Conservation (phyloP, 75 land plant species). For the Pseudotsuga menziesii region DNA sequence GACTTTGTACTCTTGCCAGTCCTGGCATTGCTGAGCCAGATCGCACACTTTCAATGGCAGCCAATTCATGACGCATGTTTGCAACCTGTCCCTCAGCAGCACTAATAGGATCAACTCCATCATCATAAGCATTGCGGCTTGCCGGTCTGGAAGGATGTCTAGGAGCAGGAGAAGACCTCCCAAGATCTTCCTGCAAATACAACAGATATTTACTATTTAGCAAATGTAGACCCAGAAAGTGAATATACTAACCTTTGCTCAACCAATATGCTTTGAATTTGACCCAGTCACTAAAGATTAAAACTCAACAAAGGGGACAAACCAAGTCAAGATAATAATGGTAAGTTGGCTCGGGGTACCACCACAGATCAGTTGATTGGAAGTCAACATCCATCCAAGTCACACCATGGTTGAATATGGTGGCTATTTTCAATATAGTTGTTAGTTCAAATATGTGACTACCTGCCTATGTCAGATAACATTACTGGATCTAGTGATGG, state of each 20-base stretch:
- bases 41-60: slow-evolving; percentile 14
- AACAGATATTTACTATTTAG: background rate
- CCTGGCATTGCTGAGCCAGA: slow-evolving; percentile 27
- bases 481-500: too few species aligned
- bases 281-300: background rate
- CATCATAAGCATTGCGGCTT: slow-evolving; percentile 75
- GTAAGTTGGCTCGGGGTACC: background rate
- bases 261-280: background rate
- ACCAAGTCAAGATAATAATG: background rate
- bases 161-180: slow-evolving; percentile 50
- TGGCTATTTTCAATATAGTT: too few species aligned
- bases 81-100: slow-evolving; percentile 46
- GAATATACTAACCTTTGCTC: background rate
- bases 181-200: slow-evolving; percentile 69
- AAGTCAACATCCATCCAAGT: too few species aligned
- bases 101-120: slow-evolving; percentile 26
- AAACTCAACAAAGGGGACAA: background rate
- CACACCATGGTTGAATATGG: too few species aligned
- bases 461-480: too few species aligned
- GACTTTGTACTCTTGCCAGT: slow-evolving; percentile 12
- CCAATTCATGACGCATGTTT: slow-evolving; percentile 42
- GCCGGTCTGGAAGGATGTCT: slow-evolving; percentile 68
- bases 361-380: background rate
- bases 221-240: background rate
- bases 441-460: too few species aligned